Percentiles rank a stretch among this genome's conserved stretches.
Evolutionary conservation across 805 yeast species (phyloP).

Genomic region (Saccharomycopsis javanensis): DNA sequence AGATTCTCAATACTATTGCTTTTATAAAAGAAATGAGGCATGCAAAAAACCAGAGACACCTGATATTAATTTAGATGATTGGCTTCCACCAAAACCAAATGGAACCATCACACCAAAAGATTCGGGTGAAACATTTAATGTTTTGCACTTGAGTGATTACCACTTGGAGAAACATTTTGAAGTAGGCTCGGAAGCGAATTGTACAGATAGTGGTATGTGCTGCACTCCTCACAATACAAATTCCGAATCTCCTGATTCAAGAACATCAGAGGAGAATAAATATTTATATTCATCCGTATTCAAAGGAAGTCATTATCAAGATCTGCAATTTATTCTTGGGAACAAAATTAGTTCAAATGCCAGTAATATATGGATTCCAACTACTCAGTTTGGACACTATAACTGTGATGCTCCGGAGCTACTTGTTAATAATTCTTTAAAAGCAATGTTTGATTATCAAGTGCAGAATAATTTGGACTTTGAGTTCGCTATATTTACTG

Average conservation of each 20-base stretch:
- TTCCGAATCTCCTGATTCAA: constrained; percentile 20
- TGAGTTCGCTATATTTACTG: constrained; percentile 61
- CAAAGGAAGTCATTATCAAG: constrained; percentile 25
- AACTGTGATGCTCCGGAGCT: constrained; percentile 58
- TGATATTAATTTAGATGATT: constrained; percentile 32
- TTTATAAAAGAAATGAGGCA: constrained; percentile 36
- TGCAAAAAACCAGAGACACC: constrained; percentile 50
- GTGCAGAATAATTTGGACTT: constrained; percentile 30
- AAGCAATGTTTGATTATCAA: constrained; percentile 31
- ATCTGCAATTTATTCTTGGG: constrained; percentile 26
- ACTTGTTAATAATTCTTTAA: constrained; percentile 48
- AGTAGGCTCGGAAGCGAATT: constrained; percentile 49
- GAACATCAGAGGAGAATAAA: constrained; percentile 12
- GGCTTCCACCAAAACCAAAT: constrained; percentile 38
- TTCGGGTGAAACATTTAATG: constrained; percentile 39
- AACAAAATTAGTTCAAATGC: constrained; percentile 18
- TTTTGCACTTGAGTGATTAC: constrained; percentile 57
- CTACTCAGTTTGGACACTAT: constrained; percentile 53
- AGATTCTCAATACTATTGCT: constrained; percentile 57
- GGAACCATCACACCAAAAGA: constrained; percentile 36
- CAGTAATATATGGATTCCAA: constrained; percentile 36
- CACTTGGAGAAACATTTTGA: constrained; percentile 49
- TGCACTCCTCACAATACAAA: constrained; percentile 46
- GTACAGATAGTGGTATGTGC: constrained; percentile 43
- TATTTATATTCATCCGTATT: constrained; percentile 22